Conservation (phyloP, 1,284 basidiomycete species). For the Trametes sp. region DNA sequence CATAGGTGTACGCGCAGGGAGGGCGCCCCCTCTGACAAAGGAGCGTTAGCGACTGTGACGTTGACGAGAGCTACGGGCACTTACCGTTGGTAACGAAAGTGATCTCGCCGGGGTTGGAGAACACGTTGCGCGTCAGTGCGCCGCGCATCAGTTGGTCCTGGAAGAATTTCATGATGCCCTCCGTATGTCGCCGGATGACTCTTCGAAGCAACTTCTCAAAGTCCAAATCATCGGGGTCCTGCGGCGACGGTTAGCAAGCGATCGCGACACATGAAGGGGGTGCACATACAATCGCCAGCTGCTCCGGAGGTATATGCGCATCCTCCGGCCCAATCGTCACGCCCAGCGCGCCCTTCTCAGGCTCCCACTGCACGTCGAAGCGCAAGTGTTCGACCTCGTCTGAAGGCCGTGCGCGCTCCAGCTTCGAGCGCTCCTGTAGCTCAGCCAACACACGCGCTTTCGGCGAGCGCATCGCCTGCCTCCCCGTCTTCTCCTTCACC, state of each 20-base stretch:
- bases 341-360: conserved; percentile 65
- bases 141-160: conserved; percentile 60
- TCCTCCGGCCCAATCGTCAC: conserved; percentile 56
- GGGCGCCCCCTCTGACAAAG: conserved; percentile 53
- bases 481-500: conserved; percentile 43
- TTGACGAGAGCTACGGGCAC: conserved; percentile 32
- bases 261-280: background rate
- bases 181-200: conserved; percentile 67
- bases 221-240: conserved; percentile 75
- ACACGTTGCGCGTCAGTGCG: conserved; percentile 55
- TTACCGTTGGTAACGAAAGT: conserved; percentile 60
- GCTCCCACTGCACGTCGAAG: conserved; percentile 72
- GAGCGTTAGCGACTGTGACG: background rate
- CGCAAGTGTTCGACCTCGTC: conserved; percentile 72
- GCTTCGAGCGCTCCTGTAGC: conserved; percentile 67
- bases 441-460: conserved; percentile 63
- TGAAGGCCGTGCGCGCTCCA: conserved; percentile 58
- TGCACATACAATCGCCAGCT: conserved; percentile 55
- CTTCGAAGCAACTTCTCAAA: conserved; percentile 68
- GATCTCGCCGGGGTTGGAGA: conserved; percentile 66
- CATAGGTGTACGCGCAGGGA: conserved; percentile 72
- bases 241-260: background rate
- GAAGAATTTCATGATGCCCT: conserved; percentile 63
- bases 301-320: conserved; percentile 45
- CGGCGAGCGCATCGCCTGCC: conserved; percentile 42